These are phyloP conservation scores for Diphasiastrum complanatum DNA, from an alignment of 83 land plant species.

Conservation along the genomic window DNA sequence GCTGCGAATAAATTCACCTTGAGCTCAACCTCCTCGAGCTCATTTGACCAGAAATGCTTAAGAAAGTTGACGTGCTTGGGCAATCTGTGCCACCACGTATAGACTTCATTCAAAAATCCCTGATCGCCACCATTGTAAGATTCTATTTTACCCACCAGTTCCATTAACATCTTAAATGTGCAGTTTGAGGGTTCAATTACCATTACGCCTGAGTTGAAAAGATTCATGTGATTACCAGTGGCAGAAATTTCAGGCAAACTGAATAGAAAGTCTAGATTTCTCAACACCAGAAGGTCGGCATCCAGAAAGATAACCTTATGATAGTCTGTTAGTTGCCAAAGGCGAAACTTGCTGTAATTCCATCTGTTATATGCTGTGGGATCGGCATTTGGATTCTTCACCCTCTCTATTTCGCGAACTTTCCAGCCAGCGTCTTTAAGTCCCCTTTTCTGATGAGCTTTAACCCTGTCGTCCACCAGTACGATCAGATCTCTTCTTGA, in stretches of 20 bases:
- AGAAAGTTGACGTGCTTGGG: slow-evolving; percentile 43
- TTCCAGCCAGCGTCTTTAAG: slow-evolving; percentile 46
- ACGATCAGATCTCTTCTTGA: slow-evolving; percentile 61
- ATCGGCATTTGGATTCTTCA: slow-evolving; percentile 39
- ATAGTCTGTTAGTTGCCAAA: slow-evolving; percentile 45
- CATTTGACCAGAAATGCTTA: slow-evolving; percentile 31
- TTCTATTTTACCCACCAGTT: slow-evolving; percentile 9
- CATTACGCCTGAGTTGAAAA: slow-evolving; percentile 73
- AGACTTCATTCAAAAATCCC: slow-evolving; percentile 61
- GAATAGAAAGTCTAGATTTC: slow-evolving; percentile 54
- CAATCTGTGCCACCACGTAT: slow-evolving; percentile 63
- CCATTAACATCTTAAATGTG: slow-evolving; percentile 49
- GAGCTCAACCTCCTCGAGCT: slow-evolving; percentile 11
- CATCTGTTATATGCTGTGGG: slow-evolving; percentile 41
- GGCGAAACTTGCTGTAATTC: slow-evolving; percentile 50
- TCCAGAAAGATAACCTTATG: slow-evolving; percentile 20
- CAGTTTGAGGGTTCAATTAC: slow-evolving; percentile 52
- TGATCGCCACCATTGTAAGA: slow-evolving; percentile 79
- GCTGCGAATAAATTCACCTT: slow-evolving; percentile 41
- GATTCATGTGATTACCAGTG: slow-evolving; percentile 28
- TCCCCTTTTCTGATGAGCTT: slow-evolving; percentile 45
- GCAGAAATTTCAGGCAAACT: slow-evolving; percentile 45
- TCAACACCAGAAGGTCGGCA: slow-evolving; percentile 28
- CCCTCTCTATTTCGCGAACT: slow-evolving; percentile 16
- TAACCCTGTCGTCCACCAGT: slow-evolving; percentile 52